phyloP scores from a whole-genome alignment of 2,329 filamentous ascomycete species.

The Eutypa lata region DNA sequence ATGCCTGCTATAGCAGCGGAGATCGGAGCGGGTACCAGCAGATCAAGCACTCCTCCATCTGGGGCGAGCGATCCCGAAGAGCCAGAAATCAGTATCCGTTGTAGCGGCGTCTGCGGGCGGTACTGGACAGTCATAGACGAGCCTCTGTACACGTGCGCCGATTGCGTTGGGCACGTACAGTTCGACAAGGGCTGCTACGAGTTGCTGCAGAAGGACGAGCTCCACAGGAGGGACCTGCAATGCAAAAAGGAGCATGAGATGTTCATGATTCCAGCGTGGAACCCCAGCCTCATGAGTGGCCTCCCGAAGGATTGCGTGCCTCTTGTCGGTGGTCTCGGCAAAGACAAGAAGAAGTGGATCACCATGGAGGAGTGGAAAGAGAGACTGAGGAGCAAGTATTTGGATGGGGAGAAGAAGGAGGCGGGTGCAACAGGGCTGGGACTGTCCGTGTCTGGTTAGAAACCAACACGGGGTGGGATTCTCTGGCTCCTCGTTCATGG shows the following conservation, averaged over 20 bases:
- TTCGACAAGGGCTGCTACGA: conserved; percentile 19
- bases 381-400: conserved; percentile 17
- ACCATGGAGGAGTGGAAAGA: conserved; percentile 24
- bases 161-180: conserved; percentile 21
- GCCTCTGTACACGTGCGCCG: conserved; percentile 24
- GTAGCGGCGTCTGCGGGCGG: conserved; percentile 20
- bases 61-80: conserved; percentile 11
- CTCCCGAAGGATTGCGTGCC: conserved; percentile 21
- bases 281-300: conserved; percentile 12
- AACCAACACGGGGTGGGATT: not conserved
- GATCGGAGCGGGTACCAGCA: not conserved
- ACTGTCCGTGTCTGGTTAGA: not conserved
- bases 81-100: conserved; percentile 18
- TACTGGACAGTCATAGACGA: conserved; percentile 20
- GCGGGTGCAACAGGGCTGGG: not conserved
- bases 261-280: conserved; percentile 20
- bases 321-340: conserved; percentile 13
- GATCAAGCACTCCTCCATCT: not conserved
- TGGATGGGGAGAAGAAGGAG: conserved; percentile 7
- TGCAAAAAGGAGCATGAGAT: conserved; percentile 23
- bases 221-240: conserved; percentile 13
- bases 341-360: conserved; percentile 20
- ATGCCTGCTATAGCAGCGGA: not conserved
- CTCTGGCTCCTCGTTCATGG: no score
- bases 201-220: conserved; percentile 13